Evolutionary conservation across 75 land plant species (phyloP).

Genomic region (Selaginella moellendorffii): DNA sequence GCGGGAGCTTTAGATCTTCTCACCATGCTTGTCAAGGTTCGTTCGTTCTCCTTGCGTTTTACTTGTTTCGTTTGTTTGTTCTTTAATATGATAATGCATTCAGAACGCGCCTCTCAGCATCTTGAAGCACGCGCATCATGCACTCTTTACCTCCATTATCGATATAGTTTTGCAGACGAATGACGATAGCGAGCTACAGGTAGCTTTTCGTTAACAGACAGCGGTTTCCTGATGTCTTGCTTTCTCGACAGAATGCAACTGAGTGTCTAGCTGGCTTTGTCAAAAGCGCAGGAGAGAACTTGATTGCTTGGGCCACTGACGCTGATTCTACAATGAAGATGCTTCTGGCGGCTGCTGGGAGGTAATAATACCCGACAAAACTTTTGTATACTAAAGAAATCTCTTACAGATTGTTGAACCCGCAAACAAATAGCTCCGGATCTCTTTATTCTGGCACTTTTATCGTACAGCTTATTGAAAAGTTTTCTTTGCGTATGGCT

Average conservation of each 20-base stretch:
- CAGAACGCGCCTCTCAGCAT: constrained; percentile 69
- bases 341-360: constrained; percentile 81
- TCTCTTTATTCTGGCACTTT: constrained; percentile 80
- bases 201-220: no score
- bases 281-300: constrained; percentile 45
- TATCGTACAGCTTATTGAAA: constrained; percentile 67
- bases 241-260: constrained; percentile 72
- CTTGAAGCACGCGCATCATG: constrained; percentile 48
- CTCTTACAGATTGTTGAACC: constrained; percentile 66
- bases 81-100: background rate
- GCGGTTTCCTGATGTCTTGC: background rate
- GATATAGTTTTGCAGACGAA: constrained; percentile 51
- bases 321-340: constrained; percentile 52
- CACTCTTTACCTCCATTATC: constrained; percentile 45
- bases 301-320: constrained; percentile 67
- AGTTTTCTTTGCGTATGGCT: constrained; percentile 62
- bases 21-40: constrained; percentile 71
- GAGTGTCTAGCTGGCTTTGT: constrained; percentile 80
- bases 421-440: constrained; percentile 71
- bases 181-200: constrained; percentile 93
- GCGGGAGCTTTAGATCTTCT: constrained; percentile 82
- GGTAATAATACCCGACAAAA: constrained; percentile 26
- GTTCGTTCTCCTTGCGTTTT: background rate
- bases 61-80: background rate
- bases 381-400: background rate